phyloP scores from a whole-genome alignment of 2,329 filamentous ascomycete genomes.

The Microascus cirrosus region DNA sequence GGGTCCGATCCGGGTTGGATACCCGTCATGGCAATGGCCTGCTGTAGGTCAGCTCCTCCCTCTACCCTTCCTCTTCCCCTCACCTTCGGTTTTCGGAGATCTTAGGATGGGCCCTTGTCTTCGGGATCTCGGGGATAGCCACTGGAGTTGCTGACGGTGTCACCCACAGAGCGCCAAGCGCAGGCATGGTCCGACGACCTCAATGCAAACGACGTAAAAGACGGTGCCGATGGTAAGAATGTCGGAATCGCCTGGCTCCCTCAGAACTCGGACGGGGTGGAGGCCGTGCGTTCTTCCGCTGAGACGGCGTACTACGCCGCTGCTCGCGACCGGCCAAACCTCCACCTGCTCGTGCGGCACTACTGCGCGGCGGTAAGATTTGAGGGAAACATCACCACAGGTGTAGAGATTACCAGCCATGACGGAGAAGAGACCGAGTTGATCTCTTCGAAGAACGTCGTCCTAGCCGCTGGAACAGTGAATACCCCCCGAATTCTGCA shows the following conservation, averaged over 20 bases:
- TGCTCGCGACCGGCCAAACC: slow-evolving; percentile 34
- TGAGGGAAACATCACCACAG: slow-evolving; percentile 21
- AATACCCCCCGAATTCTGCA: slow-evolving; percentile 47
- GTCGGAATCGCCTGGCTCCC: slow-evolving; percentile 17
- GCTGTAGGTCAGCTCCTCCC: not conserved
- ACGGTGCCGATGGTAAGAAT: slow-evolving; percentile 11
- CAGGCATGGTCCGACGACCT: slow-evolving; percentile 10
- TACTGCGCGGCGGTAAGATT: slow-evolving; percentile 46
- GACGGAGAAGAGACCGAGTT: not conserved
- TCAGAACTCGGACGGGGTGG: slow-evolving; percentile 17
- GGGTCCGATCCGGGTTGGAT: not conserved
- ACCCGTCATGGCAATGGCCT: slow-evolving; percentile 2
- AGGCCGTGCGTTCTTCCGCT: slow-evolving; percentile 16
- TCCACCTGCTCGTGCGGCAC: slow-evolving; percentile 46
- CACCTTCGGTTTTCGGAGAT: not conserved
- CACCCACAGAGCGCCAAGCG: slow-evolving; percentile 6
- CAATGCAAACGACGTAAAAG: slow-evolving; percentile 33
- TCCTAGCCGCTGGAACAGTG: slow-evolving; percentile 30
- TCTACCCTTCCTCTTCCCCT: too few species aligned
- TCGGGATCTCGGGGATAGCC: not conserved
- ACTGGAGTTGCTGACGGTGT: not conserved
- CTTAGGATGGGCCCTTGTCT: not conserved
- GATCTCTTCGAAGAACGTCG: slow-evolving; percentile 15
- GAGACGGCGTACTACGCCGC: slow-evolving; percentile 16
- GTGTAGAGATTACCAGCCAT: slow-evolving; percentile 18